These are phyloP conservation scores for Pseudoturritis turrita DNA, from an alignment of 345 rosid genomes.

Conservation along the genomic window DNA sequence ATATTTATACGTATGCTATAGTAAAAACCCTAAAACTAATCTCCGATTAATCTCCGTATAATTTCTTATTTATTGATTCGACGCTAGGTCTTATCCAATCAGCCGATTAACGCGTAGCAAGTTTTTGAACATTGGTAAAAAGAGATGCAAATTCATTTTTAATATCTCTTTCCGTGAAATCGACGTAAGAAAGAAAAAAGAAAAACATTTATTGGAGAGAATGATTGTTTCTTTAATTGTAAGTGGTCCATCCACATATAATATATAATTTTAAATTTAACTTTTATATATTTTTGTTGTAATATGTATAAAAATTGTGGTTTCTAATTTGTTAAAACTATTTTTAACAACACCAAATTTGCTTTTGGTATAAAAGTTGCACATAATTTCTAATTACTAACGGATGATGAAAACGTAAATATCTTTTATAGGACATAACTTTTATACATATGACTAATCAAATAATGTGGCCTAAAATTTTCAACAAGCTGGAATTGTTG, in stretches of 20 bases:
- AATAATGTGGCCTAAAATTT: not conserved
- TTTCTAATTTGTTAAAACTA: not conserved
- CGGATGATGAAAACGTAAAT: not conserved
- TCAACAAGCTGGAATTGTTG: not conserved
- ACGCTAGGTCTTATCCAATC: too few relatives aligned
- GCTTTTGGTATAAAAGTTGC: not conserved
- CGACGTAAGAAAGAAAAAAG: not conserved
- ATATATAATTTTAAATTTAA: not conserved
- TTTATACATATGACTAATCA: not conserved
- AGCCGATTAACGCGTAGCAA: too few relatives aligned
- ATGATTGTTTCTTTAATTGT: not conserved
- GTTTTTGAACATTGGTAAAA: too few relatives aligned
- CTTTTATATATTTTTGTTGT: not conserved
- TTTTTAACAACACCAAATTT: not conserved
- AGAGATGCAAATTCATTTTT: not conserved
- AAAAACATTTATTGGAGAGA: not conserved
- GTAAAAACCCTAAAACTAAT: too few relatives aligned
- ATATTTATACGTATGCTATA: too few relatives aligned
- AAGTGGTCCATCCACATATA: not conserved
- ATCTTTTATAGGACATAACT: not conserved
- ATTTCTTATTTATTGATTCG: too few relatives aligned
- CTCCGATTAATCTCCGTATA: too few relatives aligned
- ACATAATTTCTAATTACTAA: not conserved
- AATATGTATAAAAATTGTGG: not conserved
- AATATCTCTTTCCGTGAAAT: constrained; percentile 3